phyloP scores from a whole-genome alignment of 2,329 filamentous ascomycete species.

The Stachybotrys echinatus region DNA sequence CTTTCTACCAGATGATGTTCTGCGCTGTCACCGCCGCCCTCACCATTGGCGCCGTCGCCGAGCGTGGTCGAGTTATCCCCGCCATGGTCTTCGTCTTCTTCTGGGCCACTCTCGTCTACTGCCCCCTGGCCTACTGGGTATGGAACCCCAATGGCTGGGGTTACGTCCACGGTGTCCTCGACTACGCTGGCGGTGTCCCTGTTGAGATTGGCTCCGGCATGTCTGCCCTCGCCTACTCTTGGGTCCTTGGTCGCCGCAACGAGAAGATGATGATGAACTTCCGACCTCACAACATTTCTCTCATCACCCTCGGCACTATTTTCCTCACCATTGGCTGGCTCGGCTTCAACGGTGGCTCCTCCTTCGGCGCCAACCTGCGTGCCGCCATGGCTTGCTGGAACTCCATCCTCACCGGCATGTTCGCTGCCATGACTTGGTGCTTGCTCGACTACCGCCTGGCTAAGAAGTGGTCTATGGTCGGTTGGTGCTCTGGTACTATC shows the following conservation, averaged over 20 bases:
- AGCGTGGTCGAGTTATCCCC: constrained; percentile 87
- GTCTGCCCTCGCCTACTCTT: constrained; percentile 90
- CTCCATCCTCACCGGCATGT: constrained; percentile 87
- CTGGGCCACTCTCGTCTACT: constrained; percentile 98
- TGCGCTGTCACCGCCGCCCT: constrained; percentile 89
- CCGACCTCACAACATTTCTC: constrained; percentile 95
- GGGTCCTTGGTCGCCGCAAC: constrained; percentile 91
- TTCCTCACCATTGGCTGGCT: constrained; percentile 99
- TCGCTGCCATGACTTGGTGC: constrained; percentile 89
- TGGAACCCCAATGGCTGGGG: constrained; percentile 96
- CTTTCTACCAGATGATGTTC: constrained; percentile 99
- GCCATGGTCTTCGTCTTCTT: constrained; percentile 93
- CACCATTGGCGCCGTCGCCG: constrained; percentile 84
- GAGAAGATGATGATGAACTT: constrained; percentile 99
- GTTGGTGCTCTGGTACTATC: constrained; percentile 68
- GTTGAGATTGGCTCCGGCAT: constrained; percentile 96
- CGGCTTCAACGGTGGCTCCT: constrained; percentile 95
- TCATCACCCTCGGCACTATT: constrained; percentile 92
- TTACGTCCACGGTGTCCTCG: constrained; percentile 83
- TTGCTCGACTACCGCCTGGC: constrained; percentile 92
- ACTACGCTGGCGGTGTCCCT: constrained; percentile 93
- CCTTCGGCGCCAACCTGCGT: constrained; percentile 89
- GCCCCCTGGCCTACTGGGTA: constrained; percentile 91
- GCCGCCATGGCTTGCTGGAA: constrained; percentile 98
- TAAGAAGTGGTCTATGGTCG: constrained; percentile 83